Percentiles rank a stretch among this genome's conserved stretches.
These are phyloP conservation scores for Circinella minor DNA, from an alignment of 371 early-diverging fungal species.

Conservation along the genomic window DNA sequence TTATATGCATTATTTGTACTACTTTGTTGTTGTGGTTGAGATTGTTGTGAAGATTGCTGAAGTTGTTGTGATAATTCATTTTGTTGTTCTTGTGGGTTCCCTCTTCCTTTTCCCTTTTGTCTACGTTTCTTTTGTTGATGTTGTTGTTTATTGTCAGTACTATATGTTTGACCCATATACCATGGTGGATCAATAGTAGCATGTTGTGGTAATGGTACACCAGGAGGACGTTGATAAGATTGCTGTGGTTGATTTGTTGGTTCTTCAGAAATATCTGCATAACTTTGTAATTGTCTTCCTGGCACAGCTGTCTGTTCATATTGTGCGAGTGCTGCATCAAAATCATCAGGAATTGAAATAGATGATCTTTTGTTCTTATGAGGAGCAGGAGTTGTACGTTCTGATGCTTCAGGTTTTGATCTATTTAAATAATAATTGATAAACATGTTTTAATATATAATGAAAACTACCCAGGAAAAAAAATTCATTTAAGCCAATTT, in stretches of 20 bases:
- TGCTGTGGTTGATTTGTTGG: not conserved
- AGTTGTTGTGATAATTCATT: not conserved
- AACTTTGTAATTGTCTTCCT: constrained; percentile 36
- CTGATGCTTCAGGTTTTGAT: too few relatives aligned
- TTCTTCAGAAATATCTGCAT: constrained; percentile 29
- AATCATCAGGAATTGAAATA: constrained; percentile 13
- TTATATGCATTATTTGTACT: not conserved
- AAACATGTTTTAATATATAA: too few relatives aligned
- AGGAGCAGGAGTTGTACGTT: too few relatives aligned
- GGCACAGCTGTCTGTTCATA: constrained; percentile 24
- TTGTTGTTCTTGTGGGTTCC: not conserved
- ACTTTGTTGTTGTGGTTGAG: not conserved
- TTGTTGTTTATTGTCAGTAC: not conserved
- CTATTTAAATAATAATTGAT: too few relatives aligned
- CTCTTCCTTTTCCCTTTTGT: too few relatives aligned
- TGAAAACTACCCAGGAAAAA: too few relatives aligned
- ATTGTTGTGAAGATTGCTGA: not conserved
- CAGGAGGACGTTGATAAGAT: not conserved
- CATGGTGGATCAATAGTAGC: not conserved
- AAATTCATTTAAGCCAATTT: too few relatives aligned
- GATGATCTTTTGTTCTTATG: too few relatives aligned
- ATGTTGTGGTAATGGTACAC: not conserved
- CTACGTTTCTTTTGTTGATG: too few relatives aligned
- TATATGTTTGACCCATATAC: not conserved
- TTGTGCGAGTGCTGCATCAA: constrained; percentile 26